Evolutionary conservation across 306 rosid genomes (phyloP).

Genomic region (Delonix regia): DNA sequence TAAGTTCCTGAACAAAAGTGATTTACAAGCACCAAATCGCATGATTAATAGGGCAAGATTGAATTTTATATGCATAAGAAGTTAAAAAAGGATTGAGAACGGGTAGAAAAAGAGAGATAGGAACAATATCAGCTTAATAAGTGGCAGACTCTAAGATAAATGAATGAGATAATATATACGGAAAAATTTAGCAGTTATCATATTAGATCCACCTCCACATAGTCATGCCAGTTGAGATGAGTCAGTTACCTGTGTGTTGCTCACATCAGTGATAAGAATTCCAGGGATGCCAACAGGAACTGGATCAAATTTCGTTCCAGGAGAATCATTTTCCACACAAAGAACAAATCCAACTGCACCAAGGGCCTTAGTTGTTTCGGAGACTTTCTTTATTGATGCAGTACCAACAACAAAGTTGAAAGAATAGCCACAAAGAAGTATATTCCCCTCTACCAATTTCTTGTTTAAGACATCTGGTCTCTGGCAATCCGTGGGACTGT

Average conservation of each 20-base stretch:
- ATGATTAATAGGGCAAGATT: slow-evolving; percentile 22
- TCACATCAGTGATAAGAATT: slow-evolving; percentile 78
- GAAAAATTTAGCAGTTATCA: slow-evolving; percentile 5
- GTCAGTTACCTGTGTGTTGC: slow-evolving; percentile 72
- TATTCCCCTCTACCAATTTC: slow-evolving; percentile 85
- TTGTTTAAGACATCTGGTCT: slow-evolving; percentile 88
- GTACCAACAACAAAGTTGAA: slow-evolving; percentile 89
- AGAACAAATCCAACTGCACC: slow-evolving; percentile 99
- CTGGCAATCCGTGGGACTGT: slow-evolving; percentile 96
- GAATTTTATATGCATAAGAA: slow-evolving; percentile 27
- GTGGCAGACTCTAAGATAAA: slow-evolving; percentile 18
- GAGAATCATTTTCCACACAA: slow-evolving; percentile 88
- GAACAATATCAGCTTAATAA: slow-evolving; percentile 19
- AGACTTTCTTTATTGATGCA: slow-evolving; percentile 86
- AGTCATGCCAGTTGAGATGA: slow-evolving; percentile 17
- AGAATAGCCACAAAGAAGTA: slow-evolving; percentile 99
- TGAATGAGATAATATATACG: slow-evolving; percentile 13
- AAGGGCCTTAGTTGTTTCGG: slow-evolving; percentile 89
- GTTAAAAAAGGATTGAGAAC: neutral
- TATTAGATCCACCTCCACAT: slow-evolving; percentile 17
- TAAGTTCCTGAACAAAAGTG: slow-evolving; percentile 69
- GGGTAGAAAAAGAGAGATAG: slow-evolving; percentile 17
- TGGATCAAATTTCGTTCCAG: slow-evolving; percentile 95
- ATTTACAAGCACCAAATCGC: slow-evolving; percentile 37
- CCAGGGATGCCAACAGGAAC: slow-evolving; percentile 95